These are phyloP conservation scores for Botrytis cinerea DNA, from an alignment of 2,329 filamentous ascomycete genomes.

Conservation along the genomic window DNA sequence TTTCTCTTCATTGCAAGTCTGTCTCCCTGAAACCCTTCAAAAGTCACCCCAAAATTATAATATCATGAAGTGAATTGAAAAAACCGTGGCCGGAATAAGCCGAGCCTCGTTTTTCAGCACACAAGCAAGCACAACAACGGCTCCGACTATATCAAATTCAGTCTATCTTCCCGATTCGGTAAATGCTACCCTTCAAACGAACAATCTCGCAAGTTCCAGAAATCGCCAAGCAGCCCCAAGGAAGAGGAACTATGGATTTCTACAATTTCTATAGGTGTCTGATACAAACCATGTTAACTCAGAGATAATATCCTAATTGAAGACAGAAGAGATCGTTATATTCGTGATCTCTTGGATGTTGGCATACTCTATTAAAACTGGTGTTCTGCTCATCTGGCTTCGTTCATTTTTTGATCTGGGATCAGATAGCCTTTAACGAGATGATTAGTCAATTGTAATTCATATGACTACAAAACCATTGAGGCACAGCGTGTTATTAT, in stretches of 20 bases:
- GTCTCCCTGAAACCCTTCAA: neutral
- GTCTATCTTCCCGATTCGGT: neutral
- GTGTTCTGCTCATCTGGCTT: neutral
- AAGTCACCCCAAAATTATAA: neutral
- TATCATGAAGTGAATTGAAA: neutral
- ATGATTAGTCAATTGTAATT: neutral
- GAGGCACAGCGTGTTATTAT: neutral
- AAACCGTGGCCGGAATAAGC: neutral
- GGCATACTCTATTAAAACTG: too few relatives aligned
- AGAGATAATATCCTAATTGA: neutral
- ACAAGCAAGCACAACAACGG: neutral
- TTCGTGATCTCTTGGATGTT: too few relatives aligned
- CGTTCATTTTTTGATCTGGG: neutral
- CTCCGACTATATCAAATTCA: neutral
- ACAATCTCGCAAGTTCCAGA: neutral
- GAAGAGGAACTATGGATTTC: neutral
- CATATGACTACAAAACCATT: neutral
- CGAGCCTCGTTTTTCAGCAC: neutral
- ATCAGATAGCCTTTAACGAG: neutral
- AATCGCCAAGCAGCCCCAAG: neutral
- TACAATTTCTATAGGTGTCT: neutral
- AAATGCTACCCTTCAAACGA: accelerated
- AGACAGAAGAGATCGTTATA: neutral
- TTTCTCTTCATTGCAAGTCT: neutral
- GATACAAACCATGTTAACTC: neutral